Base-by-base conservation (phyloP, 1,284 basidiomycete species). In the Cutaneotrichosporon dermatis region DNA sequence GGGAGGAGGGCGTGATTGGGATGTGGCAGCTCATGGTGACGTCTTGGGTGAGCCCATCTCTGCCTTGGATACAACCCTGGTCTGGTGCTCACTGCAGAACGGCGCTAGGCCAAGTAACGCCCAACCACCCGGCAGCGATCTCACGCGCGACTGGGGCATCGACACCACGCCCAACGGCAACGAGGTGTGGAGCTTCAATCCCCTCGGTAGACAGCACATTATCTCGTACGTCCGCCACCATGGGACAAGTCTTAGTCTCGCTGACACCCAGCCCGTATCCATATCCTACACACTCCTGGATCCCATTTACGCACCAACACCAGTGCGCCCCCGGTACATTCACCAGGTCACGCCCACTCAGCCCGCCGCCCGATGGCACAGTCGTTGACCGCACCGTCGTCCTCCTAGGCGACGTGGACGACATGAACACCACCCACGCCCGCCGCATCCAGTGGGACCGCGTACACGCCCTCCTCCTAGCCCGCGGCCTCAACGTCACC, bases 261-360 rank as follows among this genome's bases (percentile, higher is more conserved):
- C 2, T 11, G 25, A 13, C 15, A 25, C 4, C 2, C 42, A 59
- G 58, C 60, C 64, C 63, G 66, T 62, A 48, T 61, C 55, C 12
- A 39, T 53, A 15, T 63, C 60, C 66, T 60, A 69, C 8, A 54
- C 62, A 33, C 50, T 25, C 53, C 3, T 59, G 41, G 35, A 33
- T 59, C 15, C 46, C 48, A 3, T 49, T 49, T 33, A 49, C 12
- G 4, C 46, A 49, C 7, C 5, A 25, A 3, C 46, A 5, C 2
- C 25, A 25, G 0, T 49, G 46, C 34, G 46, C 34, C 34, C 46
- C 46, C 4, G 33, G 33, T 6, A 25, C 6, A 34, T 10, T 49
- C 34, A 25, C 25, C 34, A 49, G 7, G 3, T 25, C 25, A 25
- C 15, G 4, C 35, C 2, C 2, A 7, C 34, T 33, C 10, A 34